These are phyloP conservation scores for Ustilago tritici DNA, from an alignment of 1,284 basidiomycete genomes.

Conservation along the genomic window DNA sequence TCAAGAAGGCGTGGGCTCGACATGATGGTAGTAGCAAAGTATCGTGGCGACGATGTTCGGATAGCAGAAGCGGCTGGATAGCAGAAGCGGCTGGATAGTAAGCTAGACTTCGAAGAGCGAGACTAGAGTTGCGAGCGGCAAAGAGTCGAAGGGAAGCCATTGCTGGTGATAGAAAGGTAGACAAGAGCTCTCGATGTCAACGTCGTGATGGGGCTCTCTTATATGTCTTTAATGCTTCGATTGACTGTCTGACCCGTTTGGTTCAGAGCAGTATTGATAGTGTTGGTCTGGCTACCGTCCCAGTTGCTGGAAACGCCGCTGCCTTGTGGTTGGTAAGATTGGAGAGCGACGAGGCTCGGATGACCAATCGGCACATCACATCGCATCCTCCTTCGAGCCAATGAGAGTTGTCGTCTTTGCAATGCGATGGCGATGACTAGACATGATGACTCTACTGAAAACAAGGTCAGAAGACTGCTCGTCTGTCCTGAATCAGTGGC, in stretches of 20 bases:
- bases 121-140: conserved; percentile 5
- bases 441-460: conserved; percentile 5
- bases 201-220: neutral
- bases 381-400: neutral
- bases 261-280: no score
- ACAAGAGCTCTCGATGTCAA: neutral
- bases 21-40: conserved; percentile 24
- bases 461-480: neutral
- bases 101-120: conserved; percentile 9
- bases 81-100: neutral
- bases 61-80: neutral
- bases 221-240: neutral
- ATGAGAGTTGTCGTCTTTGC: conserved; percentile 19
- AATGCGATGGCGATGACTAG: conserved; percentile 19
- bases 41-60: conserved; percentile 1
- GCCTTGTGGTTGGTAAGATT: no score
- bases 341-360: no score
- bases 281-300: no score
- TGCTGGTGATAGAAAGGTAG: neutral
- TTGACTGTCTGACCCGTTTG: no score
- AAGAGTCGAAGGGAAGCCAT: conserved; percentile 22
- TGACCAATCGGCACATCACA: no score
- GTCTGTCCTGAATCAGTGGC: neutral
- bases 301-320: no score
- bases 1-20: conserved; percentile 16